These are phyloP conservation scores for Gaertneriomyces semiglobifer DNA, from an alignment of 192 early-diverging fungal species.

Conservation along the genomic window DNA sequence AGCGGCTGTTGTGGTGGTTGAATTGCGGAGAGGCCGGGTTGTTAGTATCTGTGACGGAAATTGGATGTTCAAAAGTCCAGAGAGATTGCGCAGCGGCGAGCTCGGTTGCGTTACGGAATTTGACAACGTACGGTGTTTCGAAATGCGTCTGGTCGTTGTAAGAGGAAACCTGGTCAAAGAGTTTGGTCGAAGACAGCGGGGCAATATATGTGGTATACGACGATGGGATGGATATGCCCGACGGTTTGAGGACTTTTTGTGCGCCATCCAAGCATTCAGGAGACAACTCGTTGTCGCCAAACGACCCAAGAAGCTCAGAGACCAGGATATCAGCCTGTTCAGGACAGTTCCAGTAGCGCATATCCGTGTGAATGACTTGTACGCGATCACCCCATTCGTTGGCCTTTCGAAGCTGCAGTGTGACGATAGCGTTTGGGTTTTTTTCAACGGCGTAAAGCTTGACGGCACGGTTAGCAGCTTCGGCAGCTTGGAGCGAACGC, in stretches of 20 bases:
- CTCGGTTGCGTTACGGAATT: conserved; percentile 73
- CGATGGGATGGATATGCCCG: conserved; percentile 88
- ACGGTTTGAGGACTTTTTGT: conserved; percentile 66
- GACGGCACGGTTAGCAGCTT: conserved; percentile 55
- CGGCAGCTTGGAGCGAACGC: conserved; percentile 76
- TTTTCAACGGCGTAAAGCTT: conserved; percentile 89
- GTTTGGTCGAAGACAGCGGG: conserved; percentile 81
- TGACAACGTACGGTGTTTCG: conserved; percentile 98
- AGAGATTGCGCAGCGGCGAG: conserved; percentile 36
- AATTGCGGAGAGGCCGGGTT: conserved; percentile 63
- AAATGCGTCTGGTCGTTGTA: conserved; percentile 63
- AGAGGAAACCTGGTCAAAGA: conserved; percentile 70
- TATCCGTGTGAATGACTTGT: conserved; percentile 80
- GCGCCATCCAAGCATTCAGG: conserved; percentile 97
- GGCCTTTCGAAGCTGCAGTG: conserved; percentile 70
- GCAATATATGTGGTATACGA: conserved; percentile 80
- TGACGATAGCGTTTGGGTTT: conserved; percentile 92
- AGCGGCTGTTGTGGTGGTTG: conserved; percentile 76
- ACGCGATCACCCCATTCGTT: conserved; percentile 78
- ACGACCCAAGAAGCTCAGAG: conserved; percentile 92
- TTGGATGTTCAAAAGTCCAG: not conserved
- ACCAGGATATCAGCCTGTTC: conserved; percentile 87
- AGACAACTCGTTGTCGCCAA: conserved; percentile 99
- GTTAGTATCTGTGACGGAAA: not conserved
- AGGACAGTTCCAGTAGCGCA: conserved; percentile 76